Evolutionary conservation across 129 eudicot genomes (phyloP), one percentile per base, ranked within the genome.

Genomic region (Lactuca sativa): DNA sequence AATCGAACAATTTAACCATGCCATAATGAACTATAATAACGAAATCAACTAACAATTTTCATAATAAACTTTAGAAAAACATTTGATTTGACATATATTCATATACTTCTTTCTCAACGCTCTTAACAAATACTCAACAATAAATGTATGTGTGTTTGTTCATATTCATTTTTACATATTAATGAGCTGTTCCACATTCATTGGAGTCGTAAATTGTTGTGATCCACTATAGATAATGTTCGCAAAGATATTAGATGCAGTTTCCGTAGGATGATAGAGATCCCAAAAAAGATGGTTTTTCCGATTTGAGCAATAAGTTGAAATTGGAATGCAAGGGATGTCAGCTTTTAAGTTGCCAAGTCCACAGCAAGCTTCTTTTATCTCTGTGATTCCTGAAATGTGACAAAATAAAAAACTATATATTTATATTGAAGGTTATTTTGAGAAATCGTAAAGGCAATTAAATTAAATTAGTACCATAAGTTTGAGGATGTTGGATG

Each of bases 321-420:
- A 77, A 44, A 91, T 52, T 9, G 97, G 95, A 16, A 80, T 78
- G 82, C 97, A 91, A 43, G 91, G 86, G 59, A 88, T 64, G 53
- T 81, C 67, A 5, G 97, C 92, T 13, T 79, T 83, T 68, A 91
- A 78, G 58, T 85, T 75, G 17, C 97, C 97, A 30, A 85, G 79
- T 8, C 97, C 97, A 69, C 96, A 91, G 59, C 97, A 91, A 68
- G 97, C 97, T 5, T 60, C 81, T 62, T 86, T 88, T 53, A 79
- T 80, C 81, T 91, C 97, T 0, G 73, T 85, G 58, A 91, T 81
- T 49, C 97, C 97, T 91, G 69, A 55, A 76, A 63, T 25, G 30
- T 25, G 30, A 25, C 30, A 25, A 25, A 25, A 25, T 25, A 25
- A 25, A 25, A 25, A 25, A 25, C 1, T 25, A 25, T 25, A 25